Evolutionary conservation across 2,329 filamentous ascomycete species (phyloP).

Genomic region (Aspergillus fumigatus): DNA sequence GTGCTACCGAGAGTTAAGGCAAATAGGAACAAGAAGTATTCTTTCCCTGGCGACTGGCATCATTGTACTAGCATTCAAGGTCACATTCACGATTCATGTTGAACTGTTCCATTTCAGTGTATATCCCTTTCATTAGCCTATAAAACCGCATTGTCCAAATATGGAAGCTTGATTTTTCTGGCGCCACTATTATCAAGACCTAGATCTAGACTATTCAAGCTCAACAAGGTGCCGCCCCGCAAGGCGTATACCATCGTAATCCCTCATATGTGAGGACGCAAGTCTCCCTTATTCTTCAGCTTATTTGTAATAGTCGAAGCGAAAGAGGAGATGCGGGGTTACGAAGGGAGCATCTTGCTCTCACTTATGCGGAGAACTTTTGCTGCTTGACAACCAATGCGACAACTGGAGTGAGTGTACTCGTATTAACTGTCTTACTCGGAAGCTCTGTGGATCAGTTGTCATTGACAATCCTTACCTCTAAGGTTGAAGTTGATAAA

Average conservation of each 20-base stretch:
- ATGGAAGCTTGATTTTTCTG: not conserved
- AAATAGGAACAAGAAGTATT: not conserved
- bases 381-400: not conserved
- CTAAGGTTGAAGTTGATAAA: not conserved
- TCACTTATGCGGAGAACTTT: not conserved
- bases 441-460: not conserved
- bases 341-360: not conserved
- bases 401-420: not conserved
- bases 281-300: not conserved
- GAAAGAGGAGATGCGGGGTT: not conserved
- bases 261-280: not conserved
- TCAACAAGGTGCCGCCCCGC: not conserved
- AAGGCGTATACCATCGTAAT: not conserved
- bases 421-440: not conserved
- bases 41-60: not conserved
- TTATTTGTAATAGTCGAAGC: not conserved
- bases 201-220: not conserved
- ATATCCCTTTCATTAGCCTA: not conserved
- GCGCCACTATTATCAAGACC: not conserved
- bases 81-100: not conserved
- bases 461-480: not conserved
- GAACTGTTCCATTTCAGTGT: not conserved
- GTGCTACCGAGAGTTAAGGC: slow-evolving; percentile 26
- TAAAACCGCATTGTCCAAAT: not conserved
- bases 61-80: not conserved